Evolutionary conservation across 2,329 filamentous ascomycete genomes (phyloP).

Genomic region (Sarocladium brachiariae): DNA sequence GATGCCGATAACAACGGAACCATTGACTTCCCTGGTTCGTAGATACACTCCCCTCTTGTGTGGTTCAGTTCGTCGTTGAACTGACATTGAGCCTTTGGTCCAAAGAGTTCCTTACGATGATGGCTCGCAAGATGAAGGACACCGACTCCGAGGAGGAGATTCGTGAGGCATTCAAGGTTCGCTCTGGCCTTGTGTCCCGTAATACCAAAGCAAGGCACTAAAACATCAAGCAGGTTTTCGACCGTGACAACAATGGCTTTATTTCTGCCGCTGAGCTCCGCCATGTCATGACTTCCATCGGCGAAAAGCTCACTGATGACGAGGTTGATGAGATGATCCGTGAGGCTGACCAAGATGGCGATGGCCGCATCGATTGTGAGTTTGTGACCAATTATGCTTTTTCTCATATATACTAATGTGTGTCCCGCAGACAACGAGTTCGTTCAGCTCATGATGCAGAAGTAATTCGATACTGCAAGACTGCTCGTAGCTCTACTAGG

Average conservation of each 20-base stretch:
- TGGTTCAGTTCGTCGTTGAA: neutral
- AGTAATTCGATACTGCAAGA: constrained; percentile 44
- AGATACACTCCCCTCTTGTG: constrained; percentile 6
- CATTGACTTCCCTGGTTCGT: constrained; percentile 81
- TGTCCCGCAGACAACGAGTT: constrained; percentile 66
- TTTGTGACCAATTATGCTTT: neutral
- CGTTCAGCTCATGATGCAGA: constrained; percentile 94
- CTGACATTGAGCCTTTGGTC: neutral
- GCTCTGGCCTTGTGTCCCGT: neutral
- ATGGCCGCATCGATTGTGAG: constrained; percentile 83
- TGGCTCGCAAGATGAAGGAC: constrained; percentile 92
- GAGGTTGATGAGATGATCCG: constrained; percentile 93
- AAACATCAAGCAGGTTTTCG: constrained; percentile 52
- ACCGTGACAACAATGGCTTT: constrained; percentile 87
- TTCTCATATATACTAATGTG: constrained; percentile 11
- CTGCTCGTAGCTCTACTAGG: neutral
- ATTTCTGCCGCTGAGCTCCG: constrained; percentile 83
- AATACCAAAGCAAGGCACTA: neutral
- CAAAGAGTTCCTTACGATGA: constrained; percentile 84
- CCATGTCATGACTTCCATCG: constrained; percentile 88
- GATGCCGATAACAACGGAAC: constrained; percentile 90
- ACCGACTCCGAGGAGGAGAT: constrained; percentile 90
- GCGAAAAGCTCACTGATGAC: constrained; percentile 84
- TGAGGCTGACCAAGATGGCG: constrained; percentile 83
- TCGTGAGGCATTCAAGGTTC: constrained; percentile 78